These are phyloP conservation scores for Thozetella sp. DNA, from an alignment of 495 filamentous ascomycete species.

Conservation along the genomic window DNA sequence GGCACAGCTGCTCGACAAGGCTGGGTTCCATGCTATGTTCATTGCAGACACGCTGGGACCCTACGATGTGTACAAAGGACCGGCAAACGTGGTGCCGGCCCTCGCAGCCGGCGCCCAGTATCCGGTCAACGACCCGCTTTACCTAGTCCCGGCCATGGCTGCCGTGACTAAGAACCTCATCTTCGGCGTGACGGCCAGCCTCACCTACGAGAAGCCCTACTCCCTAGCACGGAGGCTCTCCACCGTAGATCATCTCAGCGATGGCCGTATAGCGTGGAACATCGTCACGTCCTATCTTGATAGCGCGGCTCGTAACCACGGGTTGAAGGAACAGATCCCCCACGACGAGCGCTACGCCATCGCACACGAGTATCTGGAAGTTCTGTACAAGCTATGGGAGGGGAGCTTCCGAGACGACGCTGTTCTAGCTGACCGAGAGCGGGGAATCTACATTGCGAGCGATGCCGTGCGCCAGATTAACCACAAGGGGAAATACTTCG, in stretches of 20 bases:
- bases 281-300: conserved; percentile 63
- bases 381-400: conserved; percentile 60
- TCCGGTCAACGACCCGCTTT: conserved; percentile 46
- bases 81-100: conserved; percentile 47
- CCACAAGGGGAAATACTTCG: conserved; percentile 58
- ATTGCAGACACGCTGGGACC: conserved; percentile 53
- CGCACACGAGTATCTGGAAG: conserved; percentile 58
- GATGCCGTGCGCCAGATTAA: conserved; percentile 57
- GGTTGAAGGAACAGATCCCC: conserved; percentile 50
- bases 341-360: conserved; percentile 60
- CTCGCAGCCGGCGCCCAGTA: conserved; percentile 45
- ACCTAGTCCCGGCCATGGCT: conserved; percentile 54
- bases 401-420: conserved; percentile 58
- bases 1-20: conserved; percentile 52
- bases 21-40: conserved; percentile 59
- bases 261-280: conserved; percentile 62
- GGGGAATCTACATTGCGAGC: conserved; percentile 52
- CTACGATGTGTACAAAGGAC: conserved; percentile 63
- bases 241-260: conserved; percentile 58
- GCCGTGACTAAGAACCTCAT: conserved; percentile 51
- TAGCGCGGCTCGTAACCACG: conserved; percentile 53
- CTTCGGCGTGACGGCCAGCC: conserved; percentile 52
- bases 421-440: conserved; percentile 41
- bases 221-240: conserved; percentile 56
- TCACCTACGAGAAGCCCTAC: conserved; percentile 56